Evolutionary conservation across 1,284 basidiomycete genomes (phyloP).

Genomic region (Cryptococcus sp.): DNA sequence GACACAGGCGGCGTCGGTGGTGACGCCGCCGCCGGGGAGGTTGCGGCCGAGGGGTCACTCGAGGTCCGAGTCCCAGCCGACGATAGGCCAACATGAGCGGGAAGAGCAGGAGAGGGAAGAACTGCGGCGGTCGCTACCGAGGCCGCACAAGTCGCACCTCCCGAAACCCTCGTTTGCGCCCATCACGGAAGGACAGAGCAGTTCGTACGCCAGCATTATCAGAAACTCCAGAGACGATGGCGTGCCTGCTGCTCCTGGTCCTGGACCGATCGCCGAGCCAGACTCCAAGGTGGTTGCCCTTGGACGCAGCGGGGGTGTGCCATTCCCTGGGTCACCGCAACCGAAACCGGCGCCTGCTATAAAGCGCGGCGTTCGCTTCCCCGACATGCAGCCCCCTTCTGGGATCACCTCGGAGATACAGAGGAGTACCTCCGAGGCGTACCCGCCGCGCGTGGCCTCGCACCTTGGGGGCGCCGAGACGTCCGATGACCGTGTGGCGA

Average conservation of each 20-base stretch:
- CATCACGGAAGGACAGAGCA: conserved; percentile 22
- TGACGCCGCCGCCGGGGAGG: conserved; percentile 20
- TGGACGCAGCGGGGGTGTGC: not conserved
- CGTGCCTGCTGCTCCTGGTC: not conserved
- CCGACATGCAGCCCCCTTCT: conserved; percentile 2
- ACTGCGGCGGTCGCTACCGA: not conserved
- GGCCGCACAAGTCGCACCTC: not conserved
- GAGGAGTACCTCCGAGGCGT: no score
- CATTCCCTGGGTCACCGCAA: not conserved
- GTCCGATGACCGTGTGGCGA: conserved; percentile 2
- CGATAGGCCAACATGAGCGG: not conserved
- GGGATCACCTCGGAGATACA: not conserved
- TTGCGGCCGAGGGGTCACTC: conserved; percentile 3
- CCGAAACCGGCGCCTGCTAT: conserved; percentile 1
- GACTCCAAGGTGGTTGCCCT: not conserved
- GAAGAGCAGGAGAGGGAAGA: not conserved
- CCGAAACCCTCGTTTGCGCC: conserved; percentile 15
- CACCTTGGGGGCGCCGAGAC: no score
- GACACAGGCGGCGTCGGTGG: conserved; percentile 17
- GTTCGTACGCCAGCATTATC: conserved; percentile 13
- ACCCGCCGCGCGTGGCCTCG: conserved; percentile 6
- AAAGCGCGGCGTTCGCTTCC: conserved; percentile 3
- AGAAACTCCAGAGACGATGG: conserved; percentile 1
- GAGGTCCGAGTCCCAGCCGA: conserved; percentile 1
- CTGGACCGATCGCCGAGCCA: not conserved